These are phyloP conservation scores for Amylostereum chailletii DNA, from an alignment of 1,284 basidiomycete genomes.

Conservation along the genomic window DNA sequence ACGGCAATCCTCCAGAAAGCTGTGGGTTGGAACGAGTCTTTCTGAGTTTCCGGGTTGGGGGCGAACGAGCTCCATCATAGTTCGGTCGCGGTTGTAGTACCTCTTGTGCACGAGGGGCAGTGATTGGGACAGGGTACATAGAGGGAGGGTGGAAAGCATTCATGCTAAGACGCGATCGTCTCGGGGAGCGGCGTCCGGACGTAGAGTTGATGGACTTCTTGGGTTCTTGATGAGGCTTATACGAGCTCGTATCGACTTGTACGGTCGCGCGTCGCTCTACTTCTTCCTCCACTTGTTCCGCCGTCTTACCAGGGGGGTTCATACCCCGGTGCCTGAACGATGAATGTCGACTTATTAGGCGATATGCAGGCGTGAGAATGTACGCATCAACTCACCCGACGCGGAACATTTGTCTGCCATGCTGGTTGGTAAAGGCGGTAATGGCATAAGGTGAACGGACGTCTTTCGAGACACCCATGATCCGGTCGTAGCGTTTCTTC, in stretches of 20 bases:
- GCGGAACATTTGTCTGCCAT: slow-evolving; percentile 66
- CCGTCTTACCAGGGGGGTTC: slow-evolving; percentile 37
- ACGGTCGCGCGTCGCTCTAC: slow-evolving; percentile 16
- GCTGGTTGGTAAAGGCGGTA: slow-evolving; percentile 69
- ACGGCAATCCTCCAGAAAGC: slow-evolving; percentile 20
- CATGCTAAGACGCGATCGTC: slow-evolving; percentile 61
- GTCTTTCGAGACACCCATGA: slow-evolving; percentile 53
- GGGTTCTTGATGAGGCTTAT: slow-evolving; percentile 9
- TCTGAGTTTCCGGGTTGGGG: slow-evolving; percentile 41
- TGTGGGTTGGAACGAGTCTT: slow-evolving; percentile 68
- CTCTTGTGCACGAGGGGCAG: slow-evolving; percentile 17
- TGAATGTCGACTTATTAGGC: slow-evolving; percentile 4
- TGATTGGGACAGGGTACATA: slow-evolving; percentile 33
- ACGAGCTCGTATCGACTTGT: slow-evolving; percentile 12
- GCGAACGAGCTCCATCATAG: slow-evolving; percentile 20
- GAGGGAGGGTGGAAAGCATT: slow-evolving; percentile 48
- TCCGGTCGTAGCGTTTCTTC: slow-evolving; percentile 63
- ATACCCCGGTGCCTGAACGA: slow-evolving; percentile 41
- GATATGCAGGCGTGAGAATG: slow-evolving; percentile 2
- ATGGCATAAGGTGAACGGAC: slow-evolving; percentile 70
- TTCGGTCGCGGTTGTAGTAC: slow-evolving; percentile 17
- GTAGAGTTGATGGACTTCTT: slow-evolving; percentile 11
- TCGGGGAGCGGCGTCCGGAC: slow-evolving; percentile 25
- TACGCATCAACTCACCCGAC: slow-evolving; percentile 46
- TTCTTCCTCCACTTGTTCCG: slow-evolving; percentile 21